Conservation (phyloP, 345 rosid genomes). For the Citrus mangshanensis region DNA sequence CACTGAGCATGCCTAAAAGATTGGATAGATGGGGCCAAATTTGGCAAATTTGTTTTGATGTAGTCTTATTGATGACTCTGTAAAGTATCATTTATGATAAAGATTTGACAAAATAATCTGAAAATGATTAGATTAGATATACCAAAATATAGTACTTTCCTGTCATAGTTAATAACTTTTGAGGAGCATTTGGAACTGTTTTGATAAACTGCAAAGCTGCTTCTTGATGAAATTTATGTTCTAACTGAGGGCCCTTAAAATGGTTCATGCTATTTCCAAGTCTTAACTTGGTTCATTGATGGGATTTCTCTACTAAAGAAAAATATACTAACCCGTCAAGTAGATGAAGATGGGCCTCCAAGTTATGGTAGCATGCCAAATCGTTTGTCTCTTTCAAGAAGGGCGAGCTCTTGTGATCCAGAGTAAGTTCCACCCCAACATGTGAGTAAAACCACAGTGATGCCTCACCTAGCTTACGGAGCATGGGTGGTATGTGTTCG, state of each 20-base stretch:
- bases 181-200: background rate
- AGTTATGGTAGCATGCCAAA: slow-evolving; percentile 18
- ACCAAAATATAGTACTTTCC: background rate
- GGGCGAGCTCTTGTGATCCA: slow-evolving; percentile 22
- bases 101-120: background rate
- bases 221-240: background rate
- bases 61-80: background rate
- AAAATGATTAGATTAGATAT: background rate
- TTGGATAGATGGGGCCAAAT: background rate
- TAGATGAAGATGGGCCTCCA: slow-evolving; percentile 29
- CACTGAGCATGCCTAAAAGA: background rate
- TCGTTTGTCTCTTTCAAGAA: slow-evolving; percentile 21
- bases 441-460: slow-evolving; percentile 24
- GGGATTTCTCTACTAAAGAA: background rate
- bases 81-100: background rate
- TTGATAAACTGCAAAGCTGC: background rate
- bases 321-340: slow-evolving; percentile 15
- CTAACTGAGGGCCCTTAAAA: background rate
- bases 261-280: background rate
- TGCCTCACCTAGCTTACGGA: slow-evolving; percentile 1
- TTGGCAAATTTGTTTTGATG: background rate
- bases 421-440: slow-evolving; percentile 22
- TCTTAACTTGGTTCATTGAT: background rate
- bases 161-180: background rate
- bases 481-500: background rate